A percentile compares a stretch with the other conserved stretches of the same genome.
These are phyloP conservation scores for Elongisporangium undulatum DNA, from an alignment of 352 stramenopile genomes.

Conservation along the genomic window DNA sequence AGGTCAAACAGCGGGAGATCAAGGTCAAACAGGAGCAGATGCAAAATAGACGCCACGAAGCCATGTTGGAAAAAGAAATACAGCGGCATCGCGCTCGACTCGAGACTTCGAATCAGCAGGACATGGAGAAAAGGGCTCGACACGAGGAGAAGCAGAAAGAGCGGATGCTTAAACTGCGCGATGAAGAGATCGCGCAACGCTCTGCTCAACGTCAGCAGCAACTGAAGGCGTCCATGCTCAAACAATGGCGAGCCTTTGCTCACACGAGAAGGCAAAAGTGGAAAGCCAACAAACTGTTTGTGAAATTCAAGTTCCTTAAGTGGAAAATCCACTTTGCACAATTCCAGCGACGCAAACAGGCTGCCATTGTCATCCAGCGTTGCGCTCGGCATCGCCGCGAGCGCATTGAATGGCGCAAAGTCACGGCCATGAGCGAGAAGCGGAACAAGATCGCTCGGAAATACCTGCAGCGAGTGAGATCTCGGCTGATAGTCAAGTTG, in stretches of 20 bases:
- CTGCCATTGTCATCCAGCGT: constrained; percentile 34
- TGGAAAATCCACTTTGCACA: constrained; percentile 40
- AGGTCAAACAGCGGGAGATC: constrained; percentile 47
- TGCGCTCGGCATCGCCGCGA: constrained; percentile 17
- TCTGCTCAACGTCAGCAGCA: constrained; percentile 18
- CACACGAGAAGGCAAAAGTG: constrained; percentile 24
- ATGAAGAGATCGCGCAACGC: constrained; percentile 44
- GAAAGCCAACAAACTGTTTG: constrained; percentile 51
- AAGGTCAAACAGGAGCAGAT: constrained; percentile 44
- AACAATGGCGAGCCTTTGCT: constrained; percentile 33
- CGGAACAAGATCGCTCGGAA: constrained; percentile 41
- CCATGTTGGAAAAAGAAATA: constrained; percentile 47
- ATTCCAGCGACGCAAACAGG: constrained; percentile 18
- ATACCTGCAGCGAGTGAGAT: constrained; percentile 54
- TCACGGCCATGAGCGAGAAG: constrained; percentile 41
- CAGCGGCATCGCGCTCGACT: constrained; percentile 55
- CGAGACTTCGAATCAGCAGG: constrained; percentile 41
- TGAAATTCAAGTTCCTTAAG: constrained; percentile 54
- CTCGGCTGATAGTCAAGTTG: constrained; percentile 30
- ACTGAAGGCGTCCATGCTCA: constrained; percentile 16
- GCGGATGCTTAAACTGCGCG: constrained; percentile 37
- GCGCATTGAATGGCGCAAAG: constrained; percentile 19
- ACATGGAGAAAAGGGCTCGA: constrained; percentile 29
- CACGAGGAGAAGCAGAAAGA: constrained; percentile 40
- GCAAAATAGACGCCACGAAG: constrained; percentile 51